Base-by-base conservation (phyloP, 164 flowering plant genomes). In the Liriodendron chinense region DNA sequence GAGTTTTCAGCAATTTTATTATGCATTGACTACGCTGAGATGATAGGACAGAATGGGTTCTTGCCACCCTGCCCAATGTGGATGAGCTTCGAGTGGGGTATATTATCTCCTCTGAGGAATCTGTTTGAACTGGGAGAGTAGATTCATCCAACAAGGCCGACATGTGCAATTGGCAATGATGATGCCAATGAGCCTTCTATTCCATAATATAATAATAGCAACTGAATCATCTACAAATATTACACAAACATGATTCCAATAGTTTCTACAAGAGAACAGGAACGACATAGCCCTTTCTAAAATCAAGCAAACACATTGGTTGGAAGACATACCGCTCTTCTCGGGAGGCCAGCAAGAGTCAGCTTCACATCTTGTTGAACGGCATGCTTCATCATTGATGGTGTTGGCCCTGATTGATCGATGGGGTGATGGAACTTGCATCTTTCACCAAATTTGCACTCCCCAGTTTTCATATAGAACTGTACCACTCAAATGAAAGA, bases 381-480 rank as follows among this genome's bases (percentile, higher is more conserved):
- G 70, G 81, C 75, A 73, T 81, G 87, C 69, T 73, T 80, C 73
- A 79, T 74, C 72, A 74, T 53, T 50, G 89, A 78, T 59, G 78
- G 74, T 23, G 85, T 77, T 72, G 89, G 81, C 53, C 85, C 88
- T 75, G 90, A 74, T 0, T 95, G 84, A 83, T 92, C 93, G 65
- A 89, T 48, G 22, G 99, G 99, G 80, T 96, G 99, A 84, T 96
- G 93, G 79, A 84, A 96, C 82, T 82, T 91, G 87, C 99, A 96
- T 78, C 80, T 85, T 76, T 89, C 94, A 24, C 92, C 96, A 82
- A 89, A 94, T 82, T 86, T 92, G 85, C 99, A 96, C 43, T 68
- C 88, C 64, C 99, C 99, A 24, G 89, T 92, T 86, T 90, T 96
- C 98, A 95, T 93, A 69, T 91, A 95, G 81, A 64, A 89, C 98